These are phyloP conservation scores for Pseudogymnoascus sp. DNA, from an alignment of 2,329 filamentous ascomycete genomes.

Conservation along the genomic window DNA sequence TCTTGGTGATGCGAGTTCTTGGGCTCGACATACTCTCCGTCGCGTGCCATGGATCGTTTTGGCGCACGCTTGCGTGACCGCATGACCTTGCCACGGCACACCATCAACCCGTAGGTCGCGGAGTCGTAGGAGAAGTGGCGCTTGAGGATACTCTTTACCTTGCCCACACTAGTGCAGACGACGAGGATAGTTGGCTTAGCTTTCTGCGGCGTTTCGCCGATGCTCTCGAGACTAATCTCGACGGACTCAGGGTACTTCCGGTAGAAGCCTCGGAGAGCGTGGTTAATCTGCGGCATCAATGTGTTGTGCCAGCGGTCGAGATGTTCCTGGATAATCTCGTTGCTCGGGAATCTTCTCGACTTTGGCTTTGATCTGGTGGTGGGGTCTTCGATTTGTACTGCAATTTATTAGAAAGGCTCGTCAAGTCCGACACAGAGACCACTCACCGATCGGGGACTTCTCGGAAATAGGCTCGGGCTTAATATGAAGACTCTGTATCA, in stretches of 20 bases:
- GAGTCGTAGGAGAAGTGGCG: slow-evolving; percentile 62
- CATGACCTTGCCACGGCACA: slow-evolving; percentile 60
- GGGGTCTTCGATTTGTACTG: slow-evolving; percentile 15
- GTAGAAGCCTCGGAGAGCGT: slow-evolving; percentile 61
- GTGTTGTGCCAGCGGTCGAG: slow-evolving; percentile 64
- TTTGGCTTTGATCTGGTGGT: slow-evolving; percentile 28
- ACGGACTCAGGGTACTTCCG: slow-evolving; percentile 67
- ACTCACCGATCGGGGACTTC: background rate
- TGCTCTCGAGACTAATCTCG: slow-evolving; percentile 67
- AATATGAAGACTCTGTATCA: slow-evolving; percentile 1
- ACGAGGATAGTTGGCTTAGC: slow-evolving; percentile 67
- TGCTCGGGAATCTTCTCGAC: slow-evolving; percentile 50
- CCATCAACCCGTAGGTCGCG: slow-evolving; percentile 56
- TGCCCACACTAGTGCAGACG: slow-evolving; percentile 65
- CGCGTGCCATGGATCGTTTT: slow-evolving; percentile 33
- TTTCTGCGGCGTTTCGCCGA: slow-evolving; percentile 58
- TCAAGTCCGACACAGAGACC: background rate
- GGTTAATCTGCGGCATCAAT: slow-evolving; percentile 65
- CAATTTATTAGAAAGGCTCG: background rate
- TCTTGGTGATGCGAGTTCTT: slow-evolving; percentile 71
- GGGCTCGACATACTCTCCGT: slow-evolving; percentile 35
- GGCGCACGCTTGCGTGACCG: slow-evolving; percentile 44
- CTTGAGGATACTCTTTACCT: slow-evolving; percentile 62
- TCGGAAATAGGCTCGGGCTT: background rate
- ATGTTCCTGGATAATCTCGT: slow-evolving; percentile 48